These are phyloP conservation scores for Gilbertella persicaria DNA, from an alignment of 371 early-diverging fungal species.

Conservation along the genomic window DNA sequence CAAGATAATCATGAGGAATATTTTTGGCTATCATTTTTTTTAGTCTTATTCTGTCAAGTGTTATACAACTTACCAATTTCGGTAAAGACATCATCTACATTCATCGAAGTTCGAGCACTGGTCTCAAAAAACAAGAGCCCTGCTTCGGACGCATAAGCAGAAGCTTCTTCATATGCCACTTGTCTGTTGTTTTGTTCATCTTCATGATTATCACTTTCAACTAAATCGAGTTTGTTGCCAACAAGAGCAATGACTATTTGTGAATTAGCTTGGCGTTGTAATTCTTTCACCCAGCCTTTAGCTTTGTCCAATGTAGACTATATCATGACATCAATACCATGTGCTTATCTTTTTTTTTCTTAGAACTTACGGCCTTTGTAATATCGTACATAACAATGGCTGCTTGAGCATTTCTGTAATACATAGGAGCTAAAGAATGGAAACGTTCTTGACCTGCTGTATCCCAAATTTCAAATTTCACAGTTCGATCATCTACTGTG, in stretches of 20 bases:
- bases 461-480: slow-evolving; percentile 93
- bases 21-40: slow-evolving; percentile 25
- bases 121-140: slow-evolving; percentile 88
- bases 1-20: slow-evolving; percentile 36
- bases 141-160: slow-evolving; percentile 77
- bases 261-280: slow-evolving; percentile 94
- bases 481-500: slow-evolving; percentile 65
- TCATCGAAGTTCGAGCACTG: slow-evolving; percentile 81
- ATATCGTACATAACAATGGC: slow-evolving; percentile 96
- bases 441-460: slow-evolving; percentile 93
- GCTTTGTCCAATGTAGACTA: slow-evolving; percentile 92
- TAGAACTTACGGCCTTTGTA: slow-evolving; percentile 76
- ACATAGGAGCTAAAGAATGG: slow-evolving; percentile 97
- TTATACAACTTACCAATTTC: slow-evolving; percentile 36
- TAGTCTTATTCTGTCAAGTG: neutral
- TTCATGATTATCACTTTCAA: slow-evolving; percentile 25
- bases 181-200: slow-evolving; percentile 63
- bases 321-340: neutral
- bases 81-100: slow-evolving; percentile 78
- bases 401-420: slow-evolving; percentile 97
- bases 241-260: slow-evolving; percentile 96
- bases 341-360: neutral
- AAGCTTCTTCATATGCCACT: slow-evolving; percentile 72
- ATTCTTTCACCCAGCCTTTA: slow-evolving; percentile 98
- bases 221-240: slow-evolving; percentile 94